phyloP scores from a whole-genome alignment of 1,284 basidiomycete species.

The Ceratobasidium sp. region DNA sequence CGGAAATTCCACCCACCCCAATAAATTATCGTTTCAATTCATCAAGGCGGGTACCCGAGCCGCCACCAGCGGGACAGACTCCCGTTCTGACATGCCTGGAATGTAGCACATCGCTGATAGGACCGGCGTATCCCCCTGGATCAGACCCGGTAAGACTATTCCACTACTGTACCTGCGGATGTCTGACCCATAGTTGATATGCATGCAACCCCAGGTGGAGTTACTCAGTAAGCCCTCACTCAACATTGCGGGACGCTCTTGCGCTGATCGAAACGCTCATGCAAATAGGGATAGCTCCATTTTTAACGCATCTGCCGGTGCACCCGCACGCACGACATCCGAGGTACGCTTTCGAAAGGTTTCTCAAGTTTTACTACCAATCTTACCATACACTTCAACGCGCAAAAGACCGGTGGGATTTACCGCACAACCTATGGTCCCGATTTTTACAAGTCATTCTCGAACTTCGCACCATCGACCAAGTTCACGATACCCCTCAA shows the following conservation, averaged over 20 bases:
- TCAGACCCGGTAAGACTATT: constrained; percentile 24
- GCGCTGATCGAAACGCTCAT: not conserved
- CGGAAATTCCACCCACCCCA: constrained; percentile 33
- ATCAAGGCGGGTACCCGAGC: constrained; percentile 11
- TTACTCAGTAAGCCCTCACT: constrained; percentile 20
- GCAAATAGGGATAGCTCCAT: constrained; percentile 23
- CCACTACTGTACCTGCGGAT: not conserved
- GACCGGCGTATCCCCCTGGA: constrained; percentile 28
- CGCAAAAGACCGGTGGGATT: constrained; percentile 45
- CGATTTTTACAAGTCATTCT: constrained; percentile 46
- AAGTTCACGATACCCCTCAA: constrained; percentile 47
- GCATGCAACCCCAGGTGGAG: constrained; percentile 3
- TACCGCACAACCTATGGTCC: constrained; percentile 48
- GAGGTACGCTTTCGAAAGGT: not conserved
- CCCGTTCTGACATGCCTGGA: not conserved
- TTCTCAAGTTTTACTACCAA: not conserved
- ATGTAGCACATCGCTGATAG: constrained; percentile 32
- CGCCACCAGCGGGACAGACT: no score
- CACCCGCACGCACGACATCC: constrained; percentile 4
- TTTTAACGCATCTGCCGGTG: constrained; percentile 17
- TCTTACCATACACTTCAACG: not conserved
- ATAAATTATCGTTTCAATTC: constrained; percentile 31
- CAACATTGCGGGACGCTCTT: not conserved
- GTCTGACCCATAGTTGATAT: not conserved
- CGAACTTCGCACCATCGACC: constrained; percentile 45